Conservation (phyloP, 768 basidiomycete genomes). For the Paxillus rubicundulus region DNA sequence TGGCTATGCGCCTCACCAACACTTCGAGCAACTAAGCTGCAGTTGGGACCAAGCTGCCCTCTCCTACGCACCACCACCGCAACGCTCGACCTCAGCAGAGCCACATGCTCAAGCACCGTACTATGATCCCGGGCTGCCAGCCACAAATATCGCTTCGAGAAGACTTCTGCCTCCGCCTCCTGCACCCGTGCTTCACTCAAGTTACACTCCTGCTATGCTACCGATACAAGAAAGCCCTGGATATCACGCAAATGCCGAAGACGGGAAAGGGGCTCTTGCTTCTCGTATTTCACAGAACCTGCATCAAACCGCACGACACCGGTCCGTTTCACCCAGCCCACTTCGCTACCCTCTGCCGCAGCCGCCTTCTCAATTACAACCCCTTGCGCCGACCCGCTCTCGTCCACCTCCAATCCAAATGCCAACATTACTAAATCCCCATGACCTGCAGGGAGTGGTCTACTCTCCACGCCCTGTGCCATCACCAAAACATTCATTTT, state of each 20-base stretch:
- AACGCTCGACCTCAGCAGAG: slow-evolving; percentile 54
- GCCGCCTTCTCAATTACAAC: slow-evolving; percentile 7
- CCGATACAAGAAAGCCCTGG: slow-evolving; percentile 14
- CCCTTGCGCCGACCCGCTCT: slow-evolving; percentile 5
- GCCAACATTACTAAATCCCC: slow-evolving; percentile 26
- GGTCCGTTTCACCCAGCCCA: slow-evolving; percentile 61
- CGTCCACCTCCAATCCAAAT: slow-evolving; percentile 25
- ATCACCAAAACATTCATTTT: slow-evolving; percentile 59
- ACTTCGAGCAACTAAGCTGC: slow-evolving; percentile 8
- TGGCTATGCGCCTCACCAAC: slow-evolving; percentile 6
- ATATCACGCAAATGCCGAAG: slow-evolving; percentile 40
- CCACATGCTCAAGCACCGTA: slow-evolving; percentile 32
- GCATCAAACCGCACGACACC: slow-evolving; percentile 51
- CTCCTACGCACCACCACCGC: slow-evolving; percentile 38
- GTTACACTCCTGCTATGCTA: slow-evolving; percentile 15
- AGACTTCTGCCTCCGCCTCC: slow-evolving; percentile 30
- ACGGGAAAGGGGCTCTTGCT: slow-evolving; percentile 61
- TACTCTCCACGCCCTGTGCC: slow-evolving; percentile 68
- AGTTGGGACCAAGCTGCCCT: slow-evolving; percentile 17
- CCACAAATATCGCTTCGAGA: slow-evolving; percentile 16
- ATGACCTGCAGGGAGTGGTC: slow-evolving; percentile 39
- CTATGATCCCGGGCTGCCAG: slow-evolving; percentile 38
- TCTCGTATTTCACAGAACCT: slow-evolving; percentile 59
- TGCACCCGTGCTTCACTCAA: slow-evolving; percentile 20
- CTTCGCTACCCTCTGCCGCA: slow-evolving; percentile 48